These are phyloP conservation scores for Amniculicola lignicola DNA, from an alignment of 495 filamentous ascomycete genomes.

Conservation along the genomic window DNA sequence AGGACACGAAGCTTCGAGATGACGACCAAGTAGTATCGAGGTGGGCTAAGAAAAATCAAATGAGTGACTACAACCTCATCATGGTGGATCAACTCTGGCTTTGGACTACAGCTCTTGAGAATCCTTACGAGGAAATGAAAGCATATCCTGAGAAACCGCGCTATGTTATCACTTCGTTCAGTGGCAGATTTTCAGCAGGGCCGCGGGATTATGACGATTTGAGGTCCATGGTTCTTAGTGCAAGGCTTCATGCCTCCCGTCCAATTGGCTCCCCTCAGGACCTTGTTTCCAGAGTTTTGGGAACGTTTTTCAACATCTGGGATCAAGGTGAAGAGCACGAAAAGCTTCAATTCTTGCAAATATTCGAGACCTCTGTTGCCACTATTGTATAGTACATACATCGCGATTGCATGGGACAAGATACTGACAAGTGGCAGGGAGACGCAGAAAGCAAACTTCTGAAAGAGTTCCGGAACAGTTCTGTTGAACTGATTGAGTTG, in stretches of 20 bases:
- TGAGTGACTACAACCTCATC: constrained; percentile 50
- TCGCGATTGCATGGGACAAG: not conserved
- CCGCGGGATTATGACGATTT: not conserved
- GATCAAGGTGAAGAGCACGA: constrained; percentile 58
- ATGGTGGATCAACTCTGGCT: constrained; percentile 73
- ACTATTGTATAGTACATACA: constrained; percentile 1
- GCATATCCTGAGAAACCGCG: no score
- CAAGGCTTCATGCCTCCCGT: not conserved
- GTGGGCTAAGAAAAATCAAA: constrained; percentile 37
- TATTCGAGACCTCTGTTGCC: constrained; percentile 65
- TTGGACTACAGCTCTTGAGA: no score
- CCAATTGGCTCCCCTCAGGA: not conserved
- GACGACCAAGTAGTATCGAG: constrained; percentile 66
- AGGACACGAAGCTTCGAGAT: constrained; percentile 61
- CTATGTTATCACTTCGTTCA: constrained; percentile 62
- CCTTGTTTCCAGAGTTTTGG: not conserved
- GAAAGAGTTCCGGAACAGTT: not conserved
- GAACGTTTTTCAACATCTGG: constrained; percentile 52
- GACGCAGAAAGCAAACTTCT: constrained; percentile 1
- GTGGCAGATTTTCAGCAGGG: constrained; percentile 56
- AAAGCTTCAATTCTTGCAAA: constrained; percentile 60
- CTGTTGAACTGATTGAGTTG: not conserved
- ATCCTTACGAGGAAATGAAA: constrained; percentile 41
- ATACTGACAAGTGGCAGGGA: not conserved
- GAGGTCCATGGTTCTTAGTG: not conserved